These are phyloP conservation scores for Entelexis sorbosivorans DNA, from an alignment of 1,139 yeast genomes.

Conservation along the genomic window DNA sequence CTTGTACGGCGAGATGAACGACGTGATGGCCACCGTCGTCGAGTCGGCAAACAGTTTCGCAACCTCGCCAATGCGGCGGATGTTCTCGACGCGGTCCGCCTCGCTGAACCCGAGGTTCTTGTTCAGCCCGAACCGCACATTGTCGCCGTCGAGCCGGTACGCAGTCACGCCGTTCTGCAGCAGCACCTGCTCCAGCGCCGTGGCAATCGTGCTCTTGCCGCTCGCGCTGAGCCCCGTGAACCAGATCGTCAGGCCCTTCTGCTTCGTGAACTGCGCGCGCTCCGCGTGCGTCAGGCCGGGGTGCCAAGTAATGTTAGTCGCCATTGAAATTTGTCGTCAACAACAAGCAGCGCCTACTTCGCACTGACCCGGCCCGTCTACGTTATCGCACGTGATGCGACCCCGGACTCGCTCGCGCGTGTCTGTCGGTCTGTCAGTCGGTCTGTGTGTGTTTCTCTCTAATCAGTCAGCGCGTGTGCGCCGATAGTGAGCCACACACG, in stretches of 20 bases:
- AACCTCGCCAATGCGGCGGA: slow-evolving; percentile 87
- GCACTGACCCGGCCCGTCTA: not conserved
- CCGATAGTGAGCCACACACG: too few species aligned
- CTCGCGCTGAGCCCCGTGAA: slow-evolving; percentile 90
- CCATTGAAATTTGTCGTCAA: slow-evolving; percentile 40
- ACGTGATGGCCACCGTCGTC: slow-evolving; percentile 71
- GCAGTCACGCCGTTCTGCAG: slow-evolving; percentile 54
- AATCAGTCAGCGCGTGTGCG: too few species aligned
- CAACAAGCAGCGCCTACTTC: not conserved
- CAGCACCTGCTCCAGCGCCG: slow-evolving; percentile 78
- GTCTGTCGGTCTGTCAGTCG: too few species aligned
- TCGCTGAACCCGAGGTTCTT: slow-evolving; percentile 90
- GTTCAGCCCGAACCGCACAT: slow-evolving; percentile 84
- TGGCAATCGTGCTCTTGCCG: slow-evolving; percentile 87
- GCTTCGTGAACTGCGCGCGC: slow-evolving; percentile 59
- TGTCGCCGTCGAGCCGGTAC: slow-evolving; percentile 90
- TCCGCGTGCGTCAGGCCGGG: slow-evolving; percentile 75
- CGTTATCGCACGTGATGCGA: not conserved
- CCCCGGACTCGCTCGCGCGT: too few species aligned
- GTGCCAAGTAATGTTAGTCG: slow-evolving; percentile 95
- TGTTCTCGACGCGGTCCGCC: slow-evolving; percentile 84
- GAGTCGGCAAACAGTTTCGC: slow-evolving; percentile 88
- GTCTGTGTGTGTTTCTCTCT: too few species aligned
- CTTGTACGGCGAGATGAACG: slow-evolving; percentile 84
- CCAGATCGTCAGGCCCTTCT: slow-evolving; percentile 87